These are phyloP conservation scores for Tulasnella sp. DNA, from an alignment of 768 basidiomycete species.

Conservation along the genomic window DNA sequence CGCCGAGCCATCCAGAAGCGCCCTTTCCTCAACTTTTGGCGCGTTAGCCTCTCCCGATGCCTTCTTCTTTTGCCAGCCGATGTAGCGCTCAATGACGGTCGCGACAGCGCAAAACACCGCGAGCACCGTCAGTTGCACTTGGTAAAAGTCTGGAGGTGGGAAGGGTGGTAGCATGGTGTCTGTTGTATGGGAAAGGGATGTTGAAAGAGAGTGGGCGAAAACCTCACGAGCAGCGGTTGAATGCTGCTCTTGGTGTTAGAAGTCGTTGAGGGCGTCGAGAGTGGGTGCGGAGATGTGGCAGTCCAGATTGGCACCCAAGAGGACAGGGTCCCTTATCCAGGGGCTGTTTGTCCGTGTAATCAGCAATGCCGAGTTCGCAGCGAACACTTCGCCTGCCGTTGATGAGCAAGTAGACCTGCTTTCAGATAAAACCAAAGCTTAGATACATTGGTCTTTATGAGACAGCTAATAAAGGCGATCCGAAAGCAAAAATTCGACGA, in stretches of 20 bases:
- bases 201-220: neutral
- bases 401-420: too few relatives aligned
- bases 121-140: conserved; percentile 23
- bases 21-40: neutral
- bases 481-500: too few relatives aligned
- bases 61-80: conserved; percentile 14
- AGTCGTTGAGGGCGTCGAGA: conserved; percentile 5
- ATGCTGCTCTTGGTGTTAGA: neutral
- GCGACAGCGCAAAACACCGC: conserved; percentile 20
- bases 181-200: neutral
- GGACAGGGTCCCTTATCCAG: neutral
- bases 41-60: conserved; percentile 6
- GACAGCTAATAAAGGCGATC: too few relatives aligned
- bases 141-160: conserved; percentile 27
- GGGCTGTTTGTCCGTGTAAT: neutral
- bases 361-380: too few relatives aligned
- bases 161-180: neutral
- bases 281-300: neutral
- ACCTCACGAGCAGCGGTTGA: neutral
- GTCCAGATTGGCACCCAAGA: conserved; percentile 12
- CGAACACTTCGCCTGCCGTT: too few relatives aligned
- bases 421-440: too few relatives aligned
- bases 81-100: conserved; percentile 21
- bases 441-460: too few relatives aligned
- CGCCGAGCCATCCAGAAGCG: neutral